Evolutionary conservation across 805 yeast species (phyloP), one percentile per base, ranked within the genome.

Genomic region (Myxozyma mucilagina): DNA sequence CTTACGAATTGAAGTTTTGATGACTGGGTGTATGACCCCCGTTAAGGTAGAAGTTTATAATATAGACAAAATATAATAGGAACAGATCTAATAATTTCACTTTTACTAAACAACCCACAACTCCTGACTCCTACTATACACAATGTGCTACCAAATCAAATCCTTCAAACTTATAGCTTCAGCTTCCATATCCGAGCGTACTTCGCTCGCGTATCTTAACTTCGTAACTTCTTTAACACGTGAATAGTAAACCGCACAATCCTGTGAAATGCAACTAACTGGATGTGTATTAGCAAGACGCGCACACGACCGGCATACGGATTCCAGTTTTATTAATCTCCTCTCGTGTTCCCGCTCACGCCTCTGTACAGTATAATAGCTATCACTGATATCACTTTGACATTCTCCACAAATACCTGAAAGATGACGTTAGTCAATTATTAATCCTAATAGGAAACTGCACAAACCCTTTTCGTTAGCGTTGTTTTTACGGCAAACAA

Each of bases 191-290:
- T 39, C 29, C n/a, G 14, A 51, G 38, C 47, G n/a, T 18, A 48
- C 38, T 36, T n/a, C 43, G 29, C 49, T 24, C n/a, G 49, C 53
- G 29, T 50, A 32, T 24, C 34, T 39, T 8, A 50, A 38, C 35
- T 51, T 48, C 35, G 63, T 20, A 14, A 32, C 43, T 1, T 79
- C 74, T 67, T 82, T 81, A 11, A 80, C 74, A 52, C 85, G 77
- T 7, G 82, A 76, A 68, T 79, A 89, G 69, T 79, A 88, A 0
- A 85, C 75, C 0, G 85, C 79, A 70, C 96, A 89, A 68, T 86
- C 90, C 39, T 79, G 80, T 48, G 89, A 87, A 6, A 73, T 74
- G 70, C 96, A 89, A 0, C 67, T 58, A 0, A 74, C 65, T 0
- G 75, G 71, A 0, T 73, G 70, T 4, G 71, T 73, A n/a, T 73